Evolutionary conservation across 305 asterid species (phyloP).

Genomic region (Solanum hybrid): DNA sequence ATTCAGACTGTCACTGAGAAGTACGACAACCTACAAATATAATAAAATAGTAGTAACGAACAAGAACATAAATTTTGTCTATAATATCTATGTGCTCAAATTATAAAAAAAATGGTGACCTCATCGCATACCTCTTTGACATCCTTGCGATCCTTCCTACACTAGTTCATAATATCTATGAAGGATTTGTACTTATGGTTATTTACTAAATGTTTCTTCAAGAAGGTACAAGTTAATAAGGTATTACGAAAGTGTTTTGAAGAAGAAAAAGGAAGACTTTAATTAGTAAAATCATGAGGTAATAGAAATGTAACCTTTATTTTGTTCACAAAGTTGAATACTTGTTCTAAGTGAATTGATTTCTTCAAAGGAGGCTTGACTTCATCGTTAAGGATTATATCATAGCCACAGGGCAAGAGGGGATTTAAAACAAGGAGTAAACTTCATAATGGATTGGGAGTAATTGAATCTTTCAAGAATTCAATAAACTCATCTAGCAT

Average conservation of each 20-base stretch:
- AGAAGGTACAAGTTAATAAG: too few species aligned
- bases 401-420: neutral
- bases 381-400: neutral
- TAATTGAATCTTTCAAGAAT: neutral
- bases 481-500: neutral
- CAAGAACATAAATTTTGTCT: too few species aligned
- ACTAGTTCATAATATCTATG: too few species aligned
- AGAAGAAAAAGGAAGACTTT: neutral
- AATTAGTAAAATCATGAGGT: neutral
- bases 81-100: too few species aligned
- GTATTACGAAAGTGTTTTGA: too few species aligned
- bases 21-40: too few species aligned
- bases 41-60: too few species aligned
- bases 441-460: neutral
- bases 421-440: neutral
- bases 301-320: neutral
- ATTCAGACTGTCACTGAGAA: constrained; percentile 45
- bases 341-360: neutral
- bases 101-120: too few species aligned
- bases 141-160: too few species aligned
- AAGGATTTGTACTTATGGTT: too few species aligned
- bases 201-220: too few species aligned
- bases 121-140: too few species aligned
- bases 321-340: neutral
- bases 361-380: neutral